Evolutionary conservation across 768 basidiomycete species (phyloP).

Genomic region (Calocybe cyanea): DNA sequence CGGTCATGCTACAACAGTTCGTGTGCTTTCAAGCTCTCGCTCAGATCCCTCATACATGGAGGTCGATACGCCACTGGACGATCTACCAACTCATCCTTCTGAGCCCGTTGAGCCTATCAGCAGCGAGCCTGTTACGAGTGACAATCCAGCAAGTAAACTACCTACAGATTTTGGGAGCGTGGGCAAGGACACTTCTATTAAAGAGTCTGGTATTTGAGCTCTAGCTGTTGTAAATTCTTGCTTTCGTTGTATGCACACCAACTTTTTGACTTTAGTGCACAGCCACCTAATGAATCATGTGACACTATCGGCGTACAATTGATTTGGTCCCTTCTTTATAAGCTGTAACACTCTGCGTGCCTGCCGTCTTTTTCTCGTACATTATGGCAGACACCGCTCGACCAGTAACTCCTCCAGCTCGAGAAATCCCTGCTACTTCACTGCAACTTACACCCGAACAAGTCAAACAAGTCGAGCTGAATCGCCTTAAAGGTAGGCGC

Average conservation of each 20-base stretch:
- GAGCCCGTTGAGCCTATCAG: background rate
- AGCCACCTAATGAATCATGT: too few species aligned
- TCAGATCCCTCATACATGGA: conserved; percentile 34
- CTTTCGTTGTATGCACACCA: too few species aligned
- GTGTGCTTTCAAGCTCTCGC: conserved; percentile 33
- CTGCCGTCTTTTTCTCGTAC: background rate
- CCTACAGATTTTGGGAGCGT: conserved; percentile 16
- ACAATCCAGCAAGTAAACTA: conserved; percentile 5
- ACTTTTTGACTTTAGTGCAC: too few species aligned
- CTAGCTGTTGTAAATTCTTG: background rate
- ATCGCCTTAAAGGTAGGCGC: conserved; percentile 65
- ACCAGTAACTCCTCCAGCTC: conserved; percentile 40
- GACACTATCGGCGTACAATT: background rate
- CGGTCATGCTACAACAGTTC: conserved; percentile 54
- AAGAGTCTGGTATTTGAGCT: conserved; percentile 7
- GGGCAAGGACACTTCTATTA: conserved; percentile 18
- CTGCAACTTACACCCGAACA: conserved; percentile 67
- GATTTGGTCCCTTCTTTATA: background rate
- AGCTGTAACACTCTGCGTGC: background rate
- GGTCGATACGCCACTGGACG: conserved; percentile 33
- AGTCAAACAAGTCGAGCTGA: conserved; percentile 69
- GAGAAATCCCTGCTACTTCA: conserved; percentile 12
- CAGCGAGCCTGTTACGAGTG: conserved; percentile 1
- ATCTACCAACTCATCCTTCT: conserved; percentile 16
- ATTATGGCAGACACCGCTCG: conserved; percentile 24